A percentile compares a stretch with the other conserved stretches of the same genome.
Conservation (phyloP, 73 alveolate genomes). For the Paramecium biaurelia region DNA sequence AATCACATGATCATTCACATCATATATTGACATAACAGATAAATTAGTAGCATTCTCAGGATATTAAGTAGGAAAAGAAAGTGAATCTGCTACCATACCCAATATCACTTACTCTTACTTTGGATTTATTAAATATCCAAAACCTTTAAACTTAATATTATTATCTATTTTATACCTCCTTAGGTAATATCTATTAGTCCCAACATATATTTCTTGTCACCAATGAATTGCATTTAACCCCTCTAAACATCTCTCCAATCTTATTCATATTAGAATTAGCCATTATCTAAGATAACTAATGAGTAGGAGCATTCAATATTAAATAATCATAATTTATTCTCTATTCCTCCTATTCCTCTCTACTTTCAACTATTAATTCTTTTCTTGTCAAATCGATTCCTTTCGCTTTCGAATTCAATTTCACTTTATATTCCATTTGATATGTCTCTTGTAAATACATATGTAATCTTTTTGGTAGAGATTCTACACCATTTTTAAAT, state of each 20-base stretch:
- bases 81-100: slow-evolving; percentile 18
- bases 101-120: background rate
- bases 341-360: background rate
- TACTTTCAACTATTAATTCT: background rate
- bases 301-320: background rate
- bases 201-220: background rate
- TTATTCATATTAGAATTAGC: background rate
- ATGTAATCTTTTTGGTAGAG: background rate
- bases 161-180: background rate
- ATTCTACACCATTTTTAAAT: background rate
- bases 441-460: background rate
- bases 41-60: background rate
- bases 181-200: background rate
- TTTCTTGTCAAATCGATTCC: background rate
- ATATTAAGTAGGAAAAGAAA: background rate
- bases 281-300: background rate
- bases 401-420: background rate
- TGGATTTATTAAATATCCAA: slow-evolving; percentile 47
- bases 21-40: slow-evolving; percentile 1
- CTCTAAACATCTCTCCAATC: background rate
- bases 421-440: background rate
- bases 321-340: background rate
- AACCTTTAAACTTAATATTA: slow-evolving; percentile 16
- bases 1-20: background rate
- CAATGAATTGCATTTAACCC: background rate